A percentile compares a stretch with the other conserved stretches of the same genome.
Conservation (phyloP, 2,329 filamentous ascomycete species). For the Huntiella savannae region DNA sequence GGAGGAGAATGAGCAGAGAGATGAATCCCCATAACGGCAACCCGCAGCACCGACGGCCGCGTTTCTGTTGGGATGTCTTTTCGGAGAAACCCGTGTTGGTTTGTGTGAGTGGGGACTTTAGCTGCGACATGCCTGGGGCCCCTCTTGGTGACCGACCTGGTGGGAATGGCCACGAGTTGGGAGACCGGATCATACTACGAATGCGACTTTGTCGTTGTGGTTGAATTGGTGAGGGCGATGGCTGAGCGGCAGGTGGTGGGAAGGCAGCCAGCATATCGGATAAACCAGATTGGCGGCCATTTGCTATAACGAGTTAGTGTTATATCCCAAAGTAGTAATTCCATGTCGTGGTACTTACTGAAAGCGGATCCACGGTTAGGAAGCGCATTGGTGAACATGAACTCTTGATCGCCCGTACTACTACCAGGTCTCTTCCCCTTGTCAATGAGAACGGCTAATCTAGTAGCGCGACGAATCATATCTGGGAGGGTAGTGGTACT, state of each 20-base stretch:
- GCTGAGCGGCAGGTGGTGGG: constrained; percentile 31
- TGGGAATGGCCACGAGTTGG: constrained; percentile 30
- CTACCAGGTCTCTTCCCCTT: constrained; percentile 50
- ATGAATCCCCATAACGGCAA: constrained; percentile 65
- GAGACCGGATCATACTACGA: constrained; percentile 24
- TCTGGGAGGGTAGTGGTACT: constrained; percentile 86
- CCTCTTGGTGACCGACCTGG: constrained; percentile 13
- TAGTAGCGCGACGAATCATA: constrained; percentile 73
- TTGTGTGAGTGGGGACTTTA: constrained; percentile 7
- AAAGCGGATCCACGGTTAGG: constrained; percentile 3
- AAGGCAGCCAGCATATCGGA: constrained; percentile 50
- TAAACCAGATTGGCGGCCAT: constrained; percentile 32
- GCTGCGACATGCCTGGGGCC: constrained; percentile 5
- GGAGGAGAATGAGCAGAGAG: constrained; percentile 39
- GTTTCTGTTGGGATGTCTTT: constrained; percentile 15
- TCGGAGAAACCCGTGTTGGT: constrained; percentile 10
- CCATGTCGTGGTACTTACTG: not conserved
- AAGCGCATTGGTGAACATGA: constrained; percentile 29
- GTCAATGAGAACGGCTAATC: constrained; percentile 72
- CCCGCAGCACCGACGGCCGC: constrained; percentile 56
- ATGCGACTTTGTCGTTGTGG: constrained; percentile 14
- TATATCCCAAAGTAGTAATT: not conserved
- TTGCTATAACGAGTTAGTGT: constrained; percentile 14
- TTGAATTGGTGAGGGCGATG: constrained; percentile 18
- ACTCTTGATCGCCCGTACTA: constrained; percentile 31